Base-by-base conservation (phyloP, 179 eudicot genomes). In the Pouteria campechiana region DNA sequence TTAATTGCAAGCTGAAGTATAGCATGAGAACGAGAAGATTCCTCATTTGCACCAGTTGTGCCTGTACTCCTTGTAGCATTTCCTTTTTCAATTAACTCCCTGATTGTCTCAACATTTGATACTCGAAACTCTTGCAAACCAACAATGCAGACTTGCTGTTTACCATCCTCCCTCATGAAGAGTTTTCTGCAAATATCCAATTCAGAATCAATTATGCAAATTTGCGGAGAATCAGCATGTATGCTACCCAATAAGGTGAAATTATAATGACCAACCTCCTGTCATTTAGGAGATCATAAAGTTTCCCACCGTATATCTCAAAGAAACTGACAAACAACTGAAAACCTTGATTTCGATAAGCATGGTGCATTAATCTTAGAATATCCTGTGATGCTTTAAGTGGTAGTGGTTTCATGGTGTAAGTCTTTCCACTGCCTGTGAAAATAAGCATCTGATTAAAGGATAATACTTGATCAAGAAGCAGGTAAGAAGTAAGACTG, bases 11-110 rank as follows among this genome's bases (percentile, higher is more conserved):
- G 94, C 70, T 90, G 98, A 53, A 86, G 95, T 42, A 90, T 87
- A 53, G 98, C 95, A 82, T 90, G 98, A 30, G 98, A 90, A 41
- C 98, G 63, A 2, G 98, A 90, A 11, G 98, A 89, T 70, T 89
- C 97, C 66, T 89, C 97, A 58, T 89, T 89, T 54, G 97, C 97
- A 60, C 97, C 97, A 24, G 98, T 90, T 7, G 90, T 86, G 25
- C 98, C 98, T 3, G 94, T 90, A 74, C 98, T 90, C 67, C 98
- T 86, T 25, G 90, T 65, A 31, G 78, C 74, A 79, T 58, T 86
- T 48, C 98, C 98, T 73, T 44, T 90, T 60, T 81, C 94, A 63
- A 90, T 90, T 40, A 90, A 69, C 52, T 81, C 98, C 57, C 60
- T 57, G 17, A 90, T 74, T 34, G 74, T 74, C 68, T 77, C 90